Evolutionary conservation across 2,329 filamentous ascomycete genomes (phyloP).

Genomic region (Iodosphaeria phyllophila): DNA sequence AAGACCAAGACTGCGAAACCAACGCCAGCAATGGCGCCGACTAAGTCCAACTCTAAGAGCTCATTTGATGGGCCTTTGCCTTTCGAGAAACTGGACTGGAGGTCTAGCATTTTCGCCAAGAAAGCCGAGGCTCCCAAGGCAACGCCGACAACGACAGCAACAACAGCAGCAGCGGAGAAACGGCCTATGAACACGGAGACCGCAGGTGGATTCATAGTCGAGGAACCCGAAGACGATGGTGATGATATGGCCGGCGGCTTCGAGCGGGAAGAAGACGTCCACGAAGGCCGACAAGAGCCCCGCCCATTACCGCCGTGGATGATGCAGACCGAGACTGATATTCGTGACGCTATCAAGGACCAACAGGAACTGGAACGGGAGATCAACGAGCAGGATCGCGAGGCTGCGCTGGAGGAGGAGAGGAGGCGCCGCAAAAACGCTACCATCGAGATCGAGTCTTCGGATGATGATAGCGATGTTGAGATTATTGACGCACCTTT

Average conservation of each 20-base stretch:
- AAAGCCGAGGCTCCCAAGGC: too few relatives aligned
- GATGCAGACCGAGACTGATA: constrained; percentile 37
- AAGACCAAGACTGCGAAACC: constrained; percentile 24
- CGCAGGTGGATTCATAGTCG: constrained; percentile 19
- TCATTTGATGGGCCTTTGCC: constrained; percentile 66
- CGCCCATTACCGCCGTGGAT: constrained; percentile 65
- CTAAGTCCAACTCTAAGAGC: constrained; percentile 35
- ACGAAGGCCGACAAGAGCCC: constrained; percentile 18
- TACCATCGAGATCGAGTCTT: constrained; percentile 44
- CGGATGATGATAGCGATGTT: constrained; percentile 36
- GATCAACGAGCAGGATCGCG: constrained; percentile 45
- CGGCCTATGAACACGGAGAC: constrained; percentile 7
- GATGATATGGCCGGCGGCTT: constrained; percentile 46
- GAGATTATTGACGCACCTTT: constrained; percentile 34
- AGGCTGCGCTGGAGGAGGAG: constrained; percentile 36
- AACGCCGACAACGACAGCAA: too few relatives aligned
- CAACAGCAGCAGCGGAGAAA: constrained; percentile 1
- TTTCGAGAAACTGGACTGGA: constrained; percentile 70
- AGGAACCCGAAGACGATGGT: constrained; percentile 13
- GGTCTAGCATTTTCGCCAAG: constrained; percentile 36
- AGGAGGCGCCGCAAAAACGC: constrained; percentile 23
- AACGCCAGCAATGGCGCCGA: constrained; percentile 14
- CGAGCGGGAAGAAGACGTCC: constrained; percentile 21
- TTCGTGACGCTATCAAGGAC: constrained; percentile 42
- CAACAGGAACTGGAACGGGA: constrained; percentile 36